Percentiles rank a stretch among this genome's conserved stretches.
phyloP scores from a whole-genome alignment of 148 eudicot species.

The Persicaria tinctoria region DNA sequence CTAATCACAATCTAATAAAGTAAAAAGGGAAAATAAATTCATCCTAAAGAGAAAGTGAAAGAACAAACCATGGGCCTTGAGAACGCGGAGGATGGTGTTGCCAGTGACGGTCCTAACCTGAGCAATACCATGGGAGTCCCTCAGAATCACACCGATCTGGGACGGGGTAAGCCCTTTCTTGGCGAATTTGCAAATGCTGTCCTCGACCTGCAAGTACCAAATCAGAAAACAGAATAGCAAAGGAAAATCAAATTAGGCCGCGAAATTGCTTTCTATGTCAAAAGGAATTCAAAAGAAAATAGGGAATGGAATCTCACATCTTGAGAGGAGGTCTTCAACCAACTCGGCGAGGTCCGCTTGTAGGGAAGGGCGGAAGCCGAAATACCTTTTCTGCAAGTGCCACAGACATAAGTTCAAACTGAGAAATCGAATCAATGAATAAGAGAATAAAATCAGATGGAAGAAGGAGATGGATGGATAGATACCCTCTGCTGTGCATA shows the following conservation, averaged over 20 bases:
- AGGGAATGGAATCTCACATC: slow-evolving; percentile 8
- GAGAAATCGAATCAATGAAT: background rate
- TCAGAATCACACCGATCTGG: slow-evolving; percentile 18
- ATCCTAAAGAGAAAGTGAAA: background rate
- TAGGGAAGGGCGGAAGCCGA: slow-evolving; percentile 15
- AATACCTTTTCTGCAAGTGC: slow-evolving; percentile 13
- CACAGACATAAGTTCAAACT: background rate
- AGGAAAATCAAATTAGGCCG: too few relatives aligned
- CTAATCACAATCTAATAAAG: background rate
- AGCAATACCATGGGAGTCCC: slow-evolving; percentile 21
- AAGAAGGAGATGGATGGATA: background rate
- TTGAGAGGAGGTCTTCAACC: slow-evolving; percentile 17
- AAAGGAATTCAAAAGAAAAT: background rate
- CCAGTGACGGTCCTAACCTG: slow-evolving; percentile 17
- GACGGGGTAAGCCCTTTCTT: slow-evolving; percentile 21
- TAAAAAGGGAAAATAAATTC: background rate
- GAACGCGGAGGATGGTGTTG: slow-evolving; percentile 22
- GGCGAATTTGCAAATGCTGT: slow-evolving; percentile 17
- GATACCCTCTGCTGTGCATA: slow-evolving; percentile 12
- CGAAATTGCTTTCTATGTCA: too few relatives aligned
- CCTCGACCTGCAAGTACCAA: slow-evolving; percentile 13
- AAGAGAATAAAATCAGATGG: background rate
- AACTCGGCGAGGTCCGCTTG: slow-evolving; percentile 18
- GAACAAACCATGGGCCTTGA: slow-evolving; percentile 34
- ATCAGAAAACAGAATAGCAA: background rate